These are phyloP conservation scores for Monosporozyma aerobia DNA, from an alignment of 805 yeast species.

Conservation along the genomic window DNA sequence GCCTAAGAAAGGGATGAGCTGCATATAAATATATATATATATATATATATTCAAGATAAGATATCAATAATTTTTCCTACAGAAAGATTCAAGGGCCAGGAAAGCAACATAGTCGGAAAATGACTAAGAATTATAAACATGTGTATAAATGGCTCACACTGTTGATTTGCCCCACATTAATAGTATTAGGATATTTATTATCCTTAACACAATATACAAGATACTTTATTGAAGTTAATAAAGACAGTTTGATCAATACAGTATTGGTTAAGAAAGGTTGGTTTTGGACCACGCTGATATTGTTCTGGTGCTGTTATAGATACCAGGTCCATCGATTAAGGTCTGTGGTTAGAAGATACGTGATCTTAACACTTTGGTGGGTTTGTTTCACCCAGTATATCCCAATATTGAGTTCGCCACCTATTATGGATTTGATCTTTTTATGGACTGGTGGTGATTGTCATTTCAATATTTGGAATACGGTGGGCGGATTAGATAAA, in stretches of 20 bases:
- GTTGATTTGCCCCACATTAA: conserved; percentile 33
- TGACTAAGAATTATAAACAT: not conserved
- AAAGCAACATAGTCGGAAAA: not conserved
- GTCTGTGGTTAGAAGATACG: conserved; percentile 31
- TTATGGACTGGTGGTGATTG: conserved; percentile 79
- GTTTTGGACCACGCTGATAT: conserved; percentile 68
- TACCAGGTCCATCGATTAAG: conserved; percentile 5
- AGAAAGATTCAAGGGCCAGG: not conserved
- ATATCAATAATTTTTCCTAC: too few relatives aligned
- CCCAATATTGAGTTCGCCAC: conserved; percentile 43
- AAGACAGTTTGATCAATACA: conserved; percentile 61
- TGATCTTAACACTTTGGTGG: conserved; percentile 71
- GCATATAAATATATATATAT: not conserved
- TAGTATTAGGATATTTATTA: conserved; percentile 42
- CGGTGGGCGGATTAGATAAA: not conserved
- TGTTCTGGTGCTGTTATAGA: conserved; percentile 18
- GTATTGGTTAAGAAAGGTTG: conserved; percentile 83
- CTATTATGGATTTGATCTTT: conserved; percentile 83
- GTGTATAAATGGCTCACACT: conserved; percentile 2
- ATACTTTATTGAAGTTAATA: conserved; percentile 28
- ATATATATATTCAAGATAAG: too few relatives aligned
- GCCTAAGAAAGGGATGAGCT: not conserved
- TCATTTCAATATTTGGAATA: conserved; percentile 19
- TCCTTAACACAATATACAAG: not conserved
- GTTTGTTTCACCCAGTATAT: conserved; percentile 62